These are phyloP conservation scores for Heracleum sosnowskyi DNA, from an alignment of 129 eudicot genomes.

Conservation along the genomic window DNA sequence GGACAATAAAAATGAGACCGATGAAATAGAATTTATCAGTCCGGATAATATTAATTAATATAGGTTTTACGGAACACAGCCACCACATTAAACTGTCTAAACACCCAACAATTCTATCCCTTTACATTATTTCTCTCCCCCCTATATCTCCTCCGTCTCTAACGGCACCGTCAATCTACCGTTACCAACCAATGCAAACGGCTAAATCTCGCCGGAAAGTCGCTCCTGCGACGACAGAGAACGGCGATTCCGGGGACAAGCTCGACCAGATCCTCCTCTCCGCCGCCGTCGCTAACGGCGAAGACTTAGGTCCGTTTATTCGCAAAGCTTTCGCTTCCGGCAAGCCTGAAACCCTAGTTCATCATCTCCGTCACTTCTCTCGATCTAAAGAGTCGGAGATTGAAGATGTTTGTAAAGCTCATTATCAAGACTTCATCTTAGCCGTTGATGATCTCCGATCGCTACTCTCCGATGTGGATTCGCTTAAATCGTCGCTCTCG, in stretches of 20 bases:
- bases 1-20: too few relatives aligned
- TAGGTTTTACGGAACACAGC: too few relatives aligned
- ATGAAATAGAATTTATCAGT: too few relatives aligned
- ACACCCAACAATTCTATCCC: background rate
- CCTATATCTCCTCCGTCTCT: constrained; percentile 38
- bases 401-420: constrained; percentile 88
- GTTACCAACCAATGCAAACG: constrained; percentile 35
- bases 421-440: constrained; percentile 86
- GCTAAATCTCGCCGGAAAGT: constrained; percentile 64
- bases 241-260: constrained; percentile 68
- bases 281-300: constrained; percentile 83
- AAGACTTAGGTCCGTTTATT: constrained; percentile 83
- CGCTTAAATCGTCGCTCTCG: constrained; percentile 66
- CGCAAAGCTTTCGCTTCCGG: constrained; percentile 86
- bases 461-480: constrained; percentile 74
- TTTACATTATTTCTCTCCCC: background rate
- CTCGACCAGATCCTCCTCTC: constrained; percentile 86
- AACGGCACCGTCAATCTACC: constrained; percentile 34
- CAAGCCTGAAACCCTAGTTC: constrained; percentile 80
- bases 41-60: too few relatives aligned
- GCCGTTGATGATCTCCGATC: constrained; percentile 96
- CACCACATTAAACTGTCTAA: background rate
- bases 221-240: constrained; percentile 38
- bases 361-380: constrained; percentile 62
- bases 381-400: constrained; percentile 87